Evolutionary conservation across 306 rosid genomes (phyloP), one percentile per base, ranked within the genome.

Genomic region (Glycyrrhiza uralensis): DNA sequence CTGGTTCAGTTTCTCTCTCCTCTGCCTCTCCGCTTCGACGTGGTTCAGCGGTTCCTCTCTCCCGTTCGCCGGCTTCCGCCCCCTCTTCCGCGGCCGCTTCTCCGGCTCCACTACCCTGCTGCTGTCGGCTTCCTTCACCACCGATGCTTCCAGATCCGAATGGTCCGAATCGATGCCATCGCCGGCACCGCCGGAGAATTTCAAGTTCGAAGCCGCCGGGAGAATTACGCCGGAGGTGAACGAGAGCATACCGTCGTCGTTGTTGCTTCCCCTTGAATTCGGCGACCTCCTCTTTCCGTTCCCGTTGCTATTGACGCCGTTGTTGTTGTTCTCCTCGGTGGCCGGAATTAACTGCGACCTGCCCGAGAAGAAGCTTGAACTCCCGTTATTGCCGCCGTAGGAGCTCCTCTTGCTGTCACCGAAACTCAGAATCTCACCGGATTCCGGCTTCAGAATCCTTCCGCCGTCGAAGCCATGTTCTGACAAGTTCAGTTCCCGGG

Each of bases 41-140:
- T 94, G 99, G 44, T 94, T 91, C 75, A 94, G 51, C 0, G 99
- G 99, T 67, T 94, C 99, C 56, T 91, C 99, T 72, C 99, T 84
- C 0, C 97, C 99, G 20, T 94, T 94, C 0, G 99, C 97, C 3
- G 99, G 99, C 49, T 94, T 94, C 38, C 99, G 35, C 76, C 99
- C 97, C 2, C 99, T 76, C 50, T 94, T 94, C n/a, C 97, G 66
- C 0, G 99, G 99, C n/a, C 88, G 82, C 57, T 94, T 94, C 67
- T 94, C 96, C 0, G 91, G 95, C 15, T 94, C 98, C 8, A 81
- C 92, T 13, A 77, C 91, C 14, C 85, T 79, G 80, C 91, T 82
- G 62, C 92, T 87, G 4, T 92, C 95, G 0, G 77, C 85, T 52
- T 89, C 97, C 66, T 86, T 82, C 7, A 86, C 94, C 56, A 89